These are phyloP conservation scores for Fusarium pseudonygamai DNA, from an alignment of 2,329 filamentous ascomycete genomes.

Conservation along the genomic window DNA sequence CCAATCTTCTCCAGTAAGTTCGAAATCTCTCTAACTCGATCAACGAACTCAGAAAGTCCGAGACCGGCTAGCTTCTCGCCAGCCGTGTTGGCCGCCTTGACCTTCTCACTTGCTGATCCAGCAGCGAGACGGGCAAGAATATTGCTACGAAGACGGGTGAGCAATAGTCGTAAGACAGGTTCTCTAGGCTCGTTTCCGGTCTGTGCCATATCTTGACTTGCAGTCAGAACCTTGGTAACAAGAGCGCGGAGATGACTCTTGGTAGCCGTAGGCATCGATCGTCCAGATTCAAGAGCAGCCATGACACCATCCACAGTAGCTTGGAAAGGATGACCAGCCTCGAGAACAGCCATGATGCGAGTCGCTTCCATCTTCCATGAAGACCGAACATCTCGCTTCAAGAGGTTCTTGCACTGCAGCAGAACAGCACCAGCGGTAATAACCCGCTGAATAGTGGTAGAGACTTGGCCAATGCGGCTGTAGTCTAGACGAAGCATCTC, in stretches of 20 bases:
- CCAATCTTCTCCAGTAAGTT: constrained; percentile 73
- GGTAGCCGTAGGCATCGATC: constrained; percentile 72
- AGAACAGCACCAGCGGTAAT: constrained; percentile 79
- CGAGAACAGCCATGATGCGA: constrained; percentile 76
- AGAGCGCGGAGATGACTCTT: constrained; percentile 67
- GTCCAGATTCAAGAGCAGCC: constrained; percentile 69
- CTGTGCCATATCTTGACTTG: constrained; percentile 57
- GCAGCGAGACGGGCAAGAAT: constrained; percentile 72
- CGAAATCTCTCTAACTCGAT: constrained; percentile 73
- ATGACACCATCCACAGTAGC: constrained; percentile 68
- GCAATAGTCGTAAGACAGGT: constrained; percentile 71
- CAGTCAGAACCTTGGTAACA: constrained; percentile 65
- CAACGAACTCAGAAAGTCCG: constrained; percentile 78
- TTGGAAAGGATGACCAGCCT: constrained; percentile 62
- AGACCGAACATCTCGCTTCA: constrained; percentile 81
- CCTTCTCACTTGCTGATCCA: constrained; percentile 74
- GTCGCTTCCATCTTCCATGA: constrained; percentile 80
- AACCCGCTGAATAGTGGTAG: constrained; percentile 61
- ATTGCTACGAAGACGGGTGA: constrained; percentile 73
- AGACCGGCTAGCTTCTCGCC: constrained; percentile 75
- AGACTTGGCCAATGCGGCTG: constrained; percentile 63
- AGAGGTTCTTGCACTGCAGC: constrained; percentile 82
- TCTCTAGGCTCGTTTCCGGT: constrained; percentile 58
- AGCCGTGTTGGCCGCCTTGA: constrained; percentile 73
- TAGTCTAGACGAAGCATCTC: constrained; percentile 79